These are phyloP conservation scores for Vigna trinervia DNA, from an alignment of 306 rosid genomes.

Conservation along the genomic window DNA sequence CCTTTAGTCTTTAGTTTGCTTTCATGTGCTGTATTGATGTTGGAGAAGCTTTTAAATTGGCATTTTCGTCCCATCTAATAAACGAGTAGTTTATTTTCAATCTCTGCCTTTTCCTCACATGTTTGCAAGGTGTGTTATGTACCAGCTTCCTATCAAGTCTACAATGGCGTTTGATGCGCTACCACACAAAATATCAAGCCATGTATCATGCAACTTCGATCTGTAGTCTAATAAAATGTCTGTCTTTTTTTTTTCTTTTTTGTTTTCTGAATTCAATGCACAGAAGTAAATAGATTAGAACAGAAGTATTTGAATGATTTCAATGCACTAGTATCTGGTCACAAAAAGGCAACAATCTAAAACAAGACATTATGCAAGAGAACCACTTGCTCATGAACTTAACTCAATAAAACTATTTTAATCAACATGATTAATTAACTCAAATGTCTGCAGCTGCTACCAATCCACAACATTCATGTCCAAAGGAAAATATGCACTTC, in stretches of 20 bases:
- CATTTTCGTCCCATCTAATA: constrained; percentile 6
- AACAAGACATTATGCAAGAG: constrained; percentile 3
- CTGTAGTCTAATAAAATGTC: background rate
- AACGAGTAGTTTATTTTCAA: constrained; percentile 26
- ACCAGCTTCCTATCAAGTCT: constrained; percentile 19
- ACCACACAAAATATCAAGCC: background rate
- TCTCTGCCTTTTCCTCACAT: background rate
- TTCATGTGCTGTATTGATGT: background rate
- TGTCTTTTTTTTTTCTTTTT: background rate
- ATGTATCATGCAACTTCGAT: constrained; percentile 14
- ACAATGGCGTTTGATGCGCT: constrained; percentile 22
- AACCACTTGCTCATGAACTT: constrained; percentile 29
- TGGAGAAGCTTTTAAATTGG: constrained; percentile 31
- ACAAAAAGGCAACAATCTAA: constrained; percentile 10
- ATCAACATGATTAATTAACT: background rate
- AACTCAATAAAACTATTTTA: background rate
- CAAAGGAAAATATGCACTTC: constrained; percentile 23
- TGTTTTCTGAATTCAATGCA: constrained; percentile 10
- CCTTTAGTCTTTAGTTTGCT: background rate
- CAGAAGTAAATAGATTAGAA: background rate
- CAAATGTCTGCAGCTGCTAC: background rate
- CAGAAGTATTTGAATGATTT: background rate
- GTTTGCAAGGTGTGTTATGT: constrained; percentile 31
- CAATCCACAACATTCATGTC: constrained; percentile 8
- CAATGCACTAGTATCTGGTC: background rate